phyloP scores from a whole-genome alignment of 441 rosid genomes.

The Capsella rubella region DNA sequence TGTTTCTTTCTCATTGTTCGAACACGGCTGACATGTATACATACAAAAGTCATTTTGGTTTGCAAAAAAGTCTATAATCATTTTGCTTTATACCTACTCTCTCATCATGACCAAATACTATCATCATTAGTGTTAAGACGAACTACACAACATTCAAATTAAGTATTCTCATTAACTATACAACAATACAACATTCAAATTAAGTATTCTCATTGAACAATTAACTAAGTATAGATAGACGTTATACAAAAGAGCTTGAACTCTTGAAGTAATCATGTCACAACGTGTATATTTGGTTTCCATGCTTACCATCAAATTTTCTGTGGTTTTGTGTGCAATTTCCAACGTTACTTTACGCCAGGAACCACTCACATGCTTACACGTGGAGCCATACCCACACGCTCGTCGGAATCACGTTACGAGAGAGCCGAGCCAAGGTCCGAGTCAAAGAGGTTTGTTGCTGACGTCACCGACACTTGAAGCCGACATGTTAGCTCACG shows the following conservation, averaged over 20 bases:
- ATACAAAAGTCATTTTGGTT: neutral
- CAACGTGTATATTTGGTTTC: neutral
- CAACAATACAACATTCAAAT: too few relatives aligned
- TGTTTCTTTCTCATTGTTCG: neutral
- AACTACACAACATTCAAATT: too few relatives aligned
- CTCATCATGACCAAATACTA: too few relatives aligned
- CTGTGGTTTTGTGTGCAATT: neutral
- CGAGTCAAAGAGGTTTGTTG: neutral
- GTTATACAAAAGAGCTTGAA: constrained; percentile 18
- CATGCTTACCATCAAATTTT: constrained; percentile 5
- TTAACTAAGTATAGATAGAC: too few relatives aligned
- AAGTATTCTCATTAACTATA: too few relatives aligned
- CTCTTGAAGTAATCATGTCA: constrained; percentile 34
- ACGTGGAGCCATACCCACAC: constrained; percentile 32
- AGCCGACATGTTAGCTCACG: constrained; percentile 46
- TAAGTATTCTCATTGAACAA: neutral
- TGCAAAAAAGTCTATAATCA: neutral
- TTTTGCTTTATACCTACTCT: neutral
- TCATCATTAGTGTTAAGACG: too few relatives aligned
- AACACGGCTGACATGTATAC: neutral
- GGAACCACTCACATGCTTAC: neutral
- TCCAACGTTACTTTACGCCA: constrained; percentile 1
- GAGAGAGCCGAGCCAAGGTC: constrained; percentile 6
- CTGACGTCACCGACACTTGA: constrained; percentile 19
- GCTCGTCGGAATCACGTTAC: constrained; percentile 32